These are phyloP conservation scores for Diaporthe sp. DNA, from an alignment of 2,329 filamentous ascomycete genomes.

Conservation along the genomic window DNA sequence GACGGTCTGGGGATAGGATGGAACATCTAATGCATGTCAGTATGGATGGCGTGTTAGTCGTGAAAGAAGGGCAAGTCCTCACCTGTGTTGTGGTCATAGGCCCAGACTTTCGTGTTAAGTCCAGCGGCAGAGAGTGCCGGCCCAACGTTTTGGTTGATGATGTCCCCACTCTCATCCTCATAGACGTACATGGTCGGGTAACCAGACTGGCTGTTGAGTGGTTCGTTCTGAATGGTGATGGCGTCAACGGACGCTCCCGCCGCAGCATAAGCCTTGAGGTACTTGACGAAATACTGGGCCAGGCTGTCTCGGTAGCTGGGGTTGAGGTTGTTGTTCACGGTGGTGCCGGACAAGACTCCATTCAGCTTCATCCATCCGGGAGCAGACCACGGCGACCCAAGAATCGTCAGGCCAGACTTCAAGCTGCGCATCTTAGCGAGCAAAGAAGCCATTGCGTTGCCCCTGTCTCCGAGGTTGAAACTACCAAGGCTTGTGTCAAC, in stretches of 20 bases:
- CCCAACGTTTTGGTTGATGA: conserved; percentile 51
- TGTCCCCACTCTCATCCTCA: conserved; percentile 48
- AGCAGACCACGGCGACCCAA: conserved; percentile 52
- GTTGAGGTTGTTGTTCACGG: conserved; percentile 51
- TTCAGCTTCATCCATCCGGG: conserved; percentile 56
- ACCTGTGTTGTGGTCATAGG: conserved; percentile 52
- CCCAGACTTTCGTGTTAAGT: conserved; percentile 57
- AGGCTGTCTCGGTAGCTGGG: conserved; percentile 47
- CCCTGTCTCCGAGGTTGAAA: conserved; percentile 51
- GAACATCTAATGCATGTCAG: conserved; percentile 38
- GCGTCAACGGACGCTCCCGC: conserved; percentile 50
- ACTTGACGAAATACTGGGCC: conserved; percentile 54
- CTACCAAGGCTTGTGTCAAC: conserved; percentile 42
- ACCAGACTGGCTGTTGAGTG: conserved; percentile 50
- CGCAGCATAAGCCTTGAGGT: conserved; percentile 51
- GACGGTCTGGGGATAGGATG: conserved; percentile 51
- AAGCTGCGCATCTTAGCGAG: conserved; percentile 48
- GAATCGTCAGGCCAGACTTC: conserved; percentile 47
- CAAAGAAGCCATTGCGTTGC: conserved; percentile 50
- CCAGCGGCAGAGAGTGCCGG: conserved; percentile 51
- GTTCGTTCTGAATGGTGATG: conserved; percentile 58
- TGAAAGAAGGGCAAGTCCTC: not conserved
- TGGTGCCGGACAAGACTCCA: conserved; percentile 46
- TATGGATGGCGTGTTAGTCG: not conserved
- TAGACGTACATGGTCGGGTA: conserved; percentile 53